phyloP scores from a whole-genome alignment of 805 yeast species.

The Zygoascus tannicola region DNA sequence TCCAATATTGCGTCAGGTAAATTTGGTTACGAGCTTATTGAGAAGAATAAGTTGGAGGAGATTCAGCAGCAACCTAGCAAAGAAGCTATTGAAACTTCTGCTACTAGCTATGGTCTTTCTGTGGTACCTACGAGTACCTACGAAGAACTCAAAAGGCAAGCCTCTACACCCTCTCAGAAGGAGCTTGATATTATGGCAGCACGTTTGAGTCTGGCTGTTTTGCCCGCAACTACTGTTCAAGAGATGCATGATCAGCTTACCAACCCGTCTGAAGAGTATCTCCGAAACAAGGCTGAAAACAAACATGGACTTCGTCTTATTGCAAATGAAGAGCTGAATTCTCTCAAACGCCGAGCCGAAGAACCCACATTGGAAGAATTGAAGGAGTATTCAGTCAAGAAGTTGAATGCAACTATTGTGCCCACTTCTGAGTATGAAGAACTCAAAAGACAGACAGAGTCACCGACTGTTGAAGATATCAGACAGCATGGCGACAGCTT shows the following conservation, averaged over 20 bases:
- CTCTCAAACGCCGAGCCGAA: constrained; percentile 13
- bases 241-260: constrained; percentile 19
- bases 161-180: constrained; percentile 16
- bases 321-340: constrained; percentile 10
- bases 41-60: constrained; percentile 1
- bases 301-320: constrained; percentile 13
- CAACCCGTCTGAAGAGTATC: constrained; percentile 15
- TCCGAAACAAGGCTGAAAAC: constrained; percentile 6
- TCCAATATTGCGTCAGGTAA: constrained; percentile 4
- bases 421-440: not conserved
- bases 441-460: constrained; percentile 7
- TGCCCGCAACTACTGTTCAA: constrained; percentile 29
- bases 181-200: constrained; percentile 24
- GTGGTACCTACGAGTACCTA: constrained; percentile 21
- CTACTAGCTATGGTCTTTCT: constrained; percentile 15
- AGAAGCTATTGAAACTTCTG: constrained; percentile 12
- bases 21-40: not conserved
- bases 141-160: constrained; percentile 15
- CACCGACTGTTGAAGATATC: constrained; percentile 16
- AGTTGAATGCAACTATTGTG: constrained; percentile 8
- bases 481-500: constrained; percentile 11
- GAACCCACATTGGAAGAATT: constrained; percentile 17
- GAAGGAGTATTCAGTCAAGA: constrained; percentile 12
- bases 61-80: constrained; percentile 8
- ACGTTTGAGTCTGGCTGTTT: constrained; percentile 28